Percentiles rank a stretch among this genome's conserved stretches.
Conservation (phyloP, 352 stramenopile genomes). For the Phytophthora europaea region DNA sequence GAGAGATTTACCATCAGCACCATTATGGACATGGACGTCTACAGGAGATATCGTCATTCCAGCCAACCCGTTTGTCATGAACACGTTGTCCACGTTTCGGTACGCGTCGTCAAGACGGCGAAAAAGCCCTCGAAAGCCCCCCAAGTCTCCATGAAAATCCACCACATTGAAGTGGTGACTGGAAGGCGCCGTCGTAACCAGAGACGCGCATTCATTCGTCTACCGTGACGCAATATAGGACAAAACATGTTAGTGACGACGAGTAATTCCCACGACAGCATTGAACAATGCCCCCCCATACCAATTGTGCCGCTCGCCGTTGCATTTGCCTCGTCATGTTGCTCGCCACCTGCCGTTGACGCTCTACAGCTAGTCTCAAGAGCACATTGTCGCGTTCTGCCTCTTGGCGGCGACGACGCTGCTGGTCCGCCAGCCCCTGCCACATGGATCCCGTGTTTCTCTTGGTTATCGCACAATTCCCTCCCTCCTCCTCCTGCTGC, state of each 20-base stretch:
- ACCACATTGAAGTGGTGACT: constrained; percentile 18
- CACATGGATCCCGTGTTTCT: constrained; percentile 14
- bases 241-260: constrained; percentile 5
- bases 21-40: constrained; percentile 29
- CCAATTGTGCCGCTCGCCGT: constrained; percentile 25
- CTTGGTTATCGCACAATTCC: background rate
- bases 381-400: constrained; percentile 46
- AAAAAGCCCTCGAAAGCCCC: constrained; percentile 33
- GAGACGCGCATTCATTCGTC: constrained; percentile 26
- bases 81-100: constrained; percentile 28
- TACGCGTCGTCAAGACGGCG: constrained; percentile 25
- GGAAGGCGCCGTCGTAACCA: constrained; percentile 12
- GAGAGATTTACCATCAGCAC: constrained; percentile 18
- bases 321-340: constrained; percentile 45
- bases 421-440: constrained; percentile 34
- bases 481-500: background rate
- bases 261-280: background rate
- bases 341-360: constrained; percentile 49
- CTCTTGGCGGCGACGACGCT: constrained; percentile 16
- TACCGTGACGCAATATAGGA: constrained; percentile 1
- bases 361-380: constrained; percentile 45
- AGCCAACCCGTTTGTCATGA: constrained; percentile 30
- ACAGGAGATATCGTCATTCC: constrained; percentile 15
- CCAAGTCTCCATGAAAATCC: constrained; percentile 23
- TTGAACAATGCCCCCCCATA: constrained; percentile 2